A percentile compares a stretch with the other conserved stretches of the same genome.
Evolutionary conservation across 768 basidiomycete species (phyloP).

Genomic region (Clavulina sp.): DNA sequence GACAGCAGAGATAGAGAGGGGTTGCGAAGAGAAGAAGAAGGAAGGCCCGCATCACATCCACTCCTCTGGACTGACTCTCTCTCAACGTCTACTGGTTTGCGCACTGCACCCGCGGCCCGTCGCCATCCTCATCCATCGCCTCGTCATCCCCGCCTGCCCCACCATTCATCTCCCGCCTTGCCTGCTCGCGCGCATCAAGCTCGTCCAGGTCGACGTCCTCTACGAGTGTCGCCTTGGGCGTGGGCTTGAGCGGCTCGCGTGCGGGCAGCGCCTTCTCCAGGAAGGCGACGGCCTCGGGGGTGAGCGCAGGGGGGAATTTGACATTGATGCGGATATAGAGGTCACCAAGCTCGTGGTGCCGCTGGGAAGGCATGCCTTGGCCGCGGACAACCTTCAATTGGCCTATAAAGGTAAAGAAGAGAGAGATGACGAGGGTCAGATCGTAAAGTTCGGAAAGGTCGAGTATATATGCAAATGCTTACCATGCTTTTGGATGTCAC

Average conservation of each 20-base stretch:
- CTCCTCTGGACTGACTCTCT: no score
- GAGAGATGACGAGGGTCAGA: not conserved
- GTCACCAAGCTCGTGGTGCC: constrained; percentile 94
- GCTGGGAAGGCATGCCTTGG: constrained; percentile 97
- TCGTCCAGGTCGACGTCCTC: constrained; percentile 80
- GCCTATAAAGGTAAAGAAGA: no score
- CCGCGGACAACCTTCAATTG: constrained; percentile 79
- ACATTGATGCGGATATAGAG: constrained; percentile 76
- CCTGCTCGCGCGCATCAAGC: constrained; percentile 44
- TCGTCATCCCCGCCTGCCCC: constrained; percentile 32
- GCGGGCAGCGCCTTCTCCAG: constrained; percentile 79
- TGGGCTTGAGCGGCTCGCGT: constrained; percentile 46
- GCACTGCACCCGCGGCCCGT: constrained; percentile 88
- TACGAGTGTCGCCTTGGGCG: constrained; percentile 44
- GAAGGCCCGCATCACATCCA: no score
- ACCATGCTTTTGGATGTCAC: constrained; percentile 91
- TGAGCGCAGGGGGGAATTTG: constrained; percentile 73
- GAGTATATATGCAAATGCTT: constrained; percentile 17
- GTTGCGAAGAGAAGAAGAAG: no score
- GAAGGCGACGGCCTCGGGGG: constrained; percentile 41
- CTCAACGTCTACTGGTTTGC: constrained; percentile 58
- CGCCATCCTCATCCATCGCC: constrained; percentile 76
- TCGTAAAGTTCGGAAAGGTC: constrained; percentile 7
- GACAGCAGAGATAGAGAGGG: no score
- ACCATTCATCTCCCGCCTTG: constrained; percentile 19